Conservation (phyloP, 2,329 filamentous ascomycete genomes). For the Saccharata proteae region DNA sequence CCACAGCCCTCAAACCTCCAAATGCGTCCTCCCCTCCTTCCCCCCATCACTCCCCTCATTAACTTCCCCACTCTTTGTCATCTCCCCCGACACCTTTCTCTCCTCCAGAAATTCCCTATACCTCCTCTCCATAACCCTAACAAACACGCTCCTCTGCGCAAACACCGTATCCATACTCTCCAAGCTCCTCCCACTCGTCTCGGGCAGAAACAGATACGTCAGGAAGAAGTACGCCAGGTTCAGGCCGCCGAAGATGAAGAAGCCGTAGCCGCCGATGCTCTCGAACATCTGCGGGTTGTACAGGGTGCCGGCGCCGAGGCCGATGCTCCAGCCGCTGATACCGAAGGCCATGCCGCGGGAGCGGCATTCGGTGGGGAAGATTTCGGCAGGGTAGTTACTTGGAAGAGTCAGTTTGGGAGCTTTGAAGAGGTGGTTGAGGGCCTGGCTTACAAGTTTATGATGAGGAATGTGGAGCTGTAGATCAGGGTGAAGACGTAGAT, state of each 20-base stretch:
- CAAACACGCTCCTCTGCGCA: no score
- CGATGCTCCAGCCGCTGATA: slow-evolving; percentile 64
- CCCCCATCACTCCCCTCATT: no score
- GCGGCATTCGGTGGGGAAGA: slow-evolving; percentile 58
- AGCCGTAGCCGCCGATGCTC: slow-evolving; percentile 54
- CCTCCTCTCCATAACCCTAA: no score
- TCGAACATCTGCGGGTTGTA: slow-evolving; percentile 38
- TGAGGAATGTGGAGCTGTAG: slow-evolving; percentile 54
- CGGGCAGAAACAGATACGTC: slow-evolving; percentile 62
- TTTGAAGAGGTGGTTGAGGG: no score
- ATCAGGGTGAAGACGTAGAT: slow-evolving; percentile 57
- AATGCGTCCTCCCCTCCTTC: no score
- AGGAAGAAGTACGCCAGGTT: no score
- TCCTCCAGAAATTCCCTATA: no score
- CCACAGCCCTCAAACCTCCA: no score
- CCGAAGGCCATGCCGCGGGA: slow-evolving; percentile 68
- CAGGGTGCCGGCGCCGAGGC: slow-evolving; percentile 51
- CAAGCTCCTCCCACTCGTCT: slow-evolving; percentile 51
- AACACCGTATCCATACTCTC: slow-evolving; percentile 65
- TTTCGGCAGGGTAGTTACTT: slow-evolving; percentile 49
- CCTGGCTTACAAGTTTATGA: slow-evolving; percentile 37
- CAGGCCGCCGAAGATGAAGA: slow-evolving; percentile 60
- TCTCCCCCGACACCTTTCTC: no score
- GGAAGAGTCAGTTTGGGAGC: no score
- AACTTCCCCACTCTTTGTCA: no score